These are phyloP conservation scores for Lanzia echinophila DNA, from an alignment of 2,329 filamentous ascomycete genomes.

Conservation along the genomic window DNA sequence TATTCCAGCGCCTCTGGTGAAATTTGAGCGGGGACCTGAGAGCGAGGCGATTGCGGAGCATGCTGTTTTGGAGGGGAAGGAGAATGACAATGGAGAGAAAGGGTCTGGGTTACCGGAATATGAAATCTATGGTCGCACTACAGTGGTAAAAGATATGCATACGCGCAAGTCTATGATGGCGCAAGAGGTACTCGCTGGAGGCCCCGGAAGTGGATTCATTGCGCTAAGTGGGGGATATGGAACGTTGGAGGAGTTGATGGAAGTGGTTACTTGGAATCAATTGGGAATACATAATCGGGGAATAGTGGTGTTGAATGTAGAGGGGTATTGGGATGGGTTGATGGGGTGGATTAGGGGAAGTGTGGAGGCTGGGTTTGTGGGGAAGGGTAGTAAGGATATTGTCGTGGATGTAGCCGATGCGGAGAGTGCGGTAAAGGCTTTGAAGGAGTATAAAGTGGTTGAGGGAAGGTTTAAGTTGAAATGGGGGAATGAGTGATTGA, in stretches of 20 bases:
- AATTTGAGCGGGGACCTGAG: constrained; percentile 62
- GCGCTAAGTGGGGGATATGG: constrained; percentile 86
- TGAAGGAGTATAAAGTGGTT: constrained; percentile 70
- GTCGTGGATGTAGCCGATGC: constrained; percentile 68
- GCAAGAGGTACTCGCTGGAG: constrained; percentile 72
- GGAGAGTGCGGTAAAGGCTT: constrained; percentile 62
- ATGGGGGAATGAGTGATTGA: constrained; percentile 53
- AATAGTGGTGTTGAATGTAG: constrained; percentile 77
- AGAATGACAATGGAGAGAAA: not conserved
- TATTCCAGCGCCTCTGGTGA: constrained; percentile 79
- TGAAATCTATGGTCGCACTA: constrained; percentile 69
- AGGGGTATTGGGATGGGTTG: constrained; percentile 88
- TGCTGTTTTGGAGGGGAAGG: constrained; percentile 19
- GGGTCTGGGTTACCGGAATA: constrained; percentile 33
- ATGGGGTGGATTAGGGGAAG: constrained; percentile 73
- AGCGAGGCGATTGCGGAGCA: constrained; percentile 35
- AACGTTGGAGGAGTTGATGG: constrained; percentile 92
- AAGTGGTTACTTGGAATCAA: constrained; percentile 92
- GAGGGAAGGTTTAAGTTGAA: constrained; percentile 71
- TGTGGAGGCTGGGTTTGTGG: constrained; percentile 72
- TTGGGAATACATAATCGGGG: constrained; percentile 80
- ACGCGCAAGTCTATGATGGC: constrained; percentile 94
- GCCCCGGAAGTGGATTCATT: constrained; percentile 80
- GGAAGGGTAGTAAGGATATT: constrained; percentile 63
- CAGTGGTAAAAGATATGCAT: constrained; percentile 92